Percentiles rank a stretch among this genome's conserved stretches.
Evolutionary conservation across 2,329 filamentous ascomycete species (phyloP).

Genomic region (Neopestalotiopsis sp.): DNA sequence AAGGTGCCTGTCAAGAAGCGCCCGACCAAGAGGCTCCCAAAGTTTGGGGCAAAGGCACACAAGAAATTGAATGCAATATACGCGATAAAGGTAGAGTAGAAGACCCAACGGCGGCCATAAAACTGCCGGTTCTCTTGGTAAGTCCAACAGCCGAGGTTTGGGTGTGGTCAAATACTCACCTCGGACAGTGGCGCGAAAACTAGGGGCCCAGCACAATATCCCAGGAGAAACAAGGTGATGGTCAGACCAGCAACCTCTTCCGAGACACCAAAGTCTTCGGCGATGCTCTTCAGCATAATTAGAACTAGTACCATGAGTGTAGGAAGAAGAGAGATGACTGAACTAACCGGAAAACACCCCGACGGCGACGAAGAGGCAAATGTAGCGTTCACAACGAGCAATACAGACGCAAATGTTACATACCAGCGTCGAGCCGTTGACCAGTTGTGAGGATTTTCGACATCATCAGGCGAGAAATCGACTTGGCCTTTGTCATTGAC

Average conservation of each 20-base stretch:
- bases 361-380: constrained; percentile 53
- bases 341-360: constrained; percentile 38
- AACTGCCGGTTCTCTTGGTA: constrained; percentile 36
- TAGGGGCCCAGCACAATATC: constrained; percentile 64
- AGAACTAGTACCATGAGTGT: not conserved
- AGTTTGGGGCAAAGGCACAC: constrained; percentile 61
- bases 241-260: constrained; percentile 52
- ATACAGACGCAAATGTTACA: constrained; percentile 47
- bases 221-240: constrained; percentile 60
- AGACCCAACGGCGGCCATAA: constrained; percentile 59
- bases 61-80: constrained; percentile 59
- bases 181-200: constrained; percentile 63
- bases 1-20: constrained; percentile 62
- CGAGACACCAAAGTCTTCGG: constrained; percentile 52
- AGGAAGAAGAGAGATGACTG: constrained; percentile 19
- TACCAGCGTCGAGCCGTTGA: constrained; percentile 42
- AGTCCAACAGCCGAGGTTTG: not conserved
- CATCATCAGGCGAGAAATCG: constrained; percentile 55
- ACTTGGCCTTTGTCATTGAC: constrained; percentile 57
- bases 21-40: constrained; percentile 57
- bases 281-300: constrained; percentile 39
- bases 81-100: constrained; percentile 53
- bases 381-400: constrained; percentile 61
- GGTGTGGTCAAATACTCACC: not conserved
- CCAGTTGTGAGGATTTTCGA: constrained; percentile 59